Evolutionary conservation across 371 early-diverging fungal genomes (phyloP), one percentile per base, ranked within the genome.

Genomic region (Mucor irregularis): DNA sequence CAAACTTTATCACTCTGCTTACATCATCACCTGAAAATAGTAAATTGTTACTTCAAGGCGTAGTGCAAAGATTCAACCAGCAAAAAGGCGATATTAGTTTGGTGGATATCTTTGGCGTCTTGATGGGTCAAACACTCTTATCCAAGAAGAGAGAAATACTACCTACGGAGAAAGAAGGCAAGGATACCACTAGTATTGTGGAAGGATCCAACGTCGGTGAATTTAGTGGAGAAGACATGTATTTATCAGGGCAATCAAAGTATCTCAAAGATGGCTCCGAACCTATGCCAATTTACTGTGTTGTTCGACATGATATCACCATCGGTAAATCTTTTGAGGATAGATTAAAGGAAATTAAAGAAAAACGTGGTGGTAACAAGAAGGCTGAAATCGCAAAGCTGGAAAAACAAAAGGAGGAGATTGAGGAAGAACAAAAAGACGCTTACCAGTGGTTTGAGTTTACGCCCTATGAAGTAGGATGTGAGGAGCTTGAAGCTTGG

Each of bases 391-490:
- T 55, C 2, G 30, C n/a, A 44, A 33, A 28, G 49, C 13, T 29
- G 24, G 34, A 47, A 54, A 56, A 67, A 62, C 26, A 49, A 65
- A 50, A 35, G 44, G 28, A 61, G 24, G 29, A 53, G 25, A 51
- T 52, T 14, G 57, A 71, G 5, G 35, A 43, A n/a, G 48, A 64
- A 14, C 14, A 48, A 22, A 49, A 29, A 2, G 70, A 71, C 35
- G 68, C 71, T 47, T 89, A 85, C 53, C 88, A 86, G 45, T 90
- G 91, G 91, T 88, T 88, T 57, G 91, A 90, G 53, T 76, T 89
- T 47, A 86, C 82, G 4, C 91, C 91, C 4, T 88, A 79, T 46
- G 87, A 90, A 40, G 70, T 88, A 54, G 91, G 91, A 19, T 83
- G 86, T 61, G 85, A 84, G 49, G 91, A 90, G 45, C 68, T 84